Evolutionary conservation across 345 rosid genomes (phyloP), one percentile per base, ranked within the genome.

Genomic region (Ricinus communis): DNA sequence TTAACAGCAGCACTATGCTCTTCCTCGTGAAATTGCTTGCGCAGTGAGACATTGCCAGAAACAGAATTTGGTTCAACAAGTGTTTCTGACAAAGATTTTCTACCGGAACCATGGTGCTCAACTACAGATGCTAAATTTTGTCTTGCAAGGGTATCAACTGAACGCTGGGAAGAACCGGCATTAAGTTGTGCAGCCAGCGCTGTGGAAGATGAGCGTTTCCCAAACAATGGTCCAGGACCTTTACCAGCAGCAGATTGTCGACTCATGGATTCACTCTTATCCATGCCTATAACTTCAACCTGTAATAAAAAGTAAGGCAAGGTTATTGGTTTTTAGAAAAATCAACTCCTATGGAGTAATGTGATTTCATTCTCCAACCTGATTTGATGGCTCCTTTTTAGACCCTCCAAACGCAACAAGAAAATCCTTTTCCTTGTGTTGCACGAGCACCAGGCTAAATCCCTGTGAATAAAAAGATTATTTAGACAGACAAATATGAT

Each of bases 361-460:
- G 69, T 24, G 24, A 45, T 63, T 49, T 60, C 69, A 74, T 62
- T 50, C 74, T 58, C 74, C 19, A 57, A 95, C 99, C 99, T 95
- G 98, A 81, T 92, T 87, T n/a, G 94, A 89, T 40, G 88, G 90
- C 77, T 95, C 98, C 78, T 92, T 95, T 77, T 73, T 89, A 33
- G 72, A 77, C 67, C 99, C 99, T 67, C 99, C 97, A 63, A 95
- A 95, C 43, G 99, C 96, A 80, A 95, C 93, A 13, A 95, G 99
- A 75, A 86, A 84, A 80, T 90, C 97, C 76, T 89, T 90, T 61
- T 89, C 99, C 79, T 90, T 92, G 84, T 92, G 96, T 73, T 88
- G 93, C 73, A 87, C 87, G 72, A 86, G 90, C 68, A 89, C 97
- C 59, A 95, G 81, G 79, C 96, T 92, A 76, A 95, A 92, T 55